Base-by-base conservation (phyloP, 2,329 filamentous ascomycete species). In the Diaporthe aspalathi region DNA sequence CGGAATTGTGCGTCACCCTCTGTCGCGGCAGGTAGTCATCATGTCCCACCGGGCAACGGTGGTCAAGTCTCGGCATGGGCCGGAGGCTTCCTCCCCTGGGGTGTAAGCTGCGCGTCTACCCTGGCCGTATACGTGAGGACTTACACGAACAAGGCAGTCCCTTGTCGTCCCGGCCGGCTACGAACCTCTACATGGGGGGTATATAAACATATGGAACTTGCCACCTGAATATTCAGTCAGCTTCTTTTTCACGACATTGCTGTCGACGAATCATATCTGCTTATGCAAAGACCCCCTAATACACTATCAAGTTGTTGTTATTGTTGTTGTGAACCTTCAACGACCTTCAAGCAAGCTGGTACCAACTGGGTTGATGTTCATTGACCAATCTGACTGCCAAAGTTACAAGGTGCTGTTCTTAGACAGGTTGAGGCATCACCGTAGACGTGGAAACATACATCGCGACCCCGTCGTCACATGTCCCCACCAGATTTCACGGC, bases 21-120 rank as follows among this genome's bases (percentile, higher is more conserved):
- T 73, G 69, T 73, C 71, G 71, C 57, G 69, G 69, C 71, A 60
- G 65, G 57, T 73, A 67, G 57, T 71, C 71, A 73, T 50, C 69
- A 67, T 71, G 65, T 71, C 63, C 66, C 43, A 45, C 63, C 69
- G 57, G 60, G 65, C 68, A 71, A 53, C 20, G 32, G 20, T 66
- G 45, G 43, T 43, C 65, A 32, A 38, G 12, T 29, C n/a, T 65
- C 68, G 69, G 69, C 56, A 67, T 71, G 57, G 69, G 8, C 69
- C 69, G 65, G 71, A 68, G 38, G 38, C 32, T 43, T 49, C 50
- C 47, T 45, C 16, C 9, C 57, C 50, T 29, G 52, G 32, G 47
- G 35, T 60, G 50, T 56, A 60, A 45, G 57, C 65, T 68, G 63
- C 71, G 71, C 69, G 65, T 73, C 65, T 57, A 53, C 68, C 71